Evolutionary conservation across 2,329 filamentous ascomycete species (phyloP).

Genomic region (Aspergillus sp.): DNA sequence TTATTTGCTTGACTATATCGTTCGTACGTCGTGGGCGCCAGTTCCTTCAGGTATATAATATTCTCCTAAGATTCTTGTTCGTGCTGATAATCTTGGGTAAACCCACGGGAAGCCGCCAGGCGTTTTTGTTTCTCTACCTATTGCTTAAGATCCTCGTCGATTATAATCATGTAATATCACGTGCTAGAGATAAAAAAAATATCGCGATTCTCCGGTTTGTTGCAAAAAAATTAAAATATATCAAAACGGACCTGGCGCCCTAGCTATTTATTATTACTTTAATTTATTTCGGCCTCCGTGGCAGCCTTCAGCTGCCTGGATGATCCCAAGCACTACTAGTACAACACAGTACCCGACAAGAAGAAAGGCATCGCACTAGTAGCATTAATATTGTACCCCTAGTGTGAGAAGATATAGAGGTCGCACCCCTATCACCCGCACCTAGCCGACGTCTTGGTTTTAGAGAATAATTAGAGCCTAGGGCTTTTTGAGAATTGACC

Average conservation of each 20-base stretch:
- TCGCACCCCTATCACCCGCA: not conserved
- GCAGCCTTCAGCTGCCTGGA: not conserved
- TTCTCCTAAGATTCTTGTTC: conserved; percentile 1
- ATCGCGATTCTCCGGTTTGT: no score
- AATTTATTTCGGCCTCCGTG: not conserved
- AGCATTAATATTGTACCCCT: not conserved
- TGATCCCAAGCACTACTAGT: not conserved
- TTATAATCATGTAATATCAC: conserved; percentile 1
- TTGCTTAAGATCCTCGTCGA: not conserved
- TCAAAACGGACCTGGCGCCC: not conserved
- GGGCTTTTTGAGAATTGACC: conserved; percentile 1
- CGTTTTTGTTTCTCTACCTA: not conserved
- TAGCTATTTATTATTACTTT: not conserved
- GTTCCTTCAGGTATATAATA: conserved; percentile 1
- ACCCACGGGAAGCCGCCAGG: not conserved
- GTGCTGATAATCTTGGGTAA: not conserved
- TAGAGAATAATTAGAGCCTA: not conserved
- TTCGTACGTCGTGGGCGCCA: not conserved
- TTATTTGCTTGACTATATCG: not conserved
- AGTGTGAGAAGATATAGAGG: not conserved
- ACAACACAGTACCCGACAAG: not conserved
- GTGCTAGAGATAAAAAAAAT: not conserved
- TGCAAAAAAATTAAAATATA: no score
- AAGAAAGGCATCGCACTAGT: not conserved
- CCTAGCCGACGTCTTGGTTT: not conserved